phyloP scores from a whole-genome alignment of 1,284 basidiomycete species.

The Tausonia pullulans region DNA sequence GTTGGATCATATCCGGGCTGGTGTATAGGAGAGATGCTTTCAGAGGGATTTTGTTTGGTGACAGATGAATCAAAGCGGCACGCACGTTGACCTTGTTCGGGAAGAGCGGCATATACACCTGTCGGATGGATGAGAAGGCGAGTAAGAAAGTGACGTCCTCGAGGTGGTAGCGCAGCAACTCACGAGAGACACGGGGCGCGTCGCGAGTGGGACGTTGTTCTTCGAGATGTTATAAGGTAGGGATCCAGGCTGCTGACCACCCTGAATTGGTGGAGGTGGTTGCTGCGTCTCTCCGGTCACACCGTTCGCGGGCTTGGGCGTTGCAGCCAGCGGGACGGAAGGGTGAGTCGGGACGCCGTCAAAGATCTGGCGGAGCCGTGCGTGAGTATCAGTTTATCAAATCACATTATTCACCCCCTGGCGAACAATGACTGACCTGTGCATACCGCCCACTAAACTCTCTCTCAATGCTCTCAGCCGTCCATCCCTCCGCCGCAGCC shows the following conservation, averaged over 20 bases:
- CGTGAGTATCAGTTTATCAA: neutral
- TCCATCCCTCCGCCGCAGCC: slow-evolving; percentile 7
- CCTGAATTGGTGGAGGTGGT: neutral
- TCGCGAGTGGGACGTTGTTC: slow-evolving; percentile 13
- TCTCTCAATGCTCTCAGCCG: slow-evolving; percentile 13
- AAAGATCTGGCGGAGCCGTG: slow-evolving; percentile 3
- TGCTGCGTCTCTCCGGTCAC: neutral
- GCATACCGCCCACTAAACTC: slow-evolving; percentile 19
- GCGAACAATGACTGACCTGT: neutral
- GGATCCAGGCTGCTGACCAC: neutral
- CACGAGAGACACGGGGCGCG: slow-evolving; percentile 7
- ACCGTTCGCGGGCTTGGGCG: neutral
- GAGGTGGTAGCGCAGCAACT: neutral
- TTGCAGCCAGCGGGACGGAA: neutral
- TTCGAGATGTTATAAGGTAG: slow-evolving; percentile 11
- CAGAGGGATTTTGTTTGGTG: too few relatives aligned
- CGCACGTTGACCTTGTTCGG: slow-evolving; percentile 11
- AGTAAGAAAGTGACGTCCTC: neutral
- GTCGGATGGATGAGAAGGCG: neutral
- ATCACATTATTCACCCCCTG: neutral
- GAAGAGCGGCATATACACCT: slow-evolving; percentile 12
- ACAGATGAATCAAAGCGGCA: neutral
- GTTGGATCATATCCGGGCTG: slow-evolving; percentile 20
- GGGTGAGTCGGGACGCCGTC: slow-evolving; percentile 12
- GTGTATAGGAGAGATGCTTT: too few relatives aligned